These are phyloP conservation scores for Immersiporthe knoxdaviesiana DNA, from an alignment of 2,329 filamentous ascomycete species.

Conservation along the genomic window DNA sequence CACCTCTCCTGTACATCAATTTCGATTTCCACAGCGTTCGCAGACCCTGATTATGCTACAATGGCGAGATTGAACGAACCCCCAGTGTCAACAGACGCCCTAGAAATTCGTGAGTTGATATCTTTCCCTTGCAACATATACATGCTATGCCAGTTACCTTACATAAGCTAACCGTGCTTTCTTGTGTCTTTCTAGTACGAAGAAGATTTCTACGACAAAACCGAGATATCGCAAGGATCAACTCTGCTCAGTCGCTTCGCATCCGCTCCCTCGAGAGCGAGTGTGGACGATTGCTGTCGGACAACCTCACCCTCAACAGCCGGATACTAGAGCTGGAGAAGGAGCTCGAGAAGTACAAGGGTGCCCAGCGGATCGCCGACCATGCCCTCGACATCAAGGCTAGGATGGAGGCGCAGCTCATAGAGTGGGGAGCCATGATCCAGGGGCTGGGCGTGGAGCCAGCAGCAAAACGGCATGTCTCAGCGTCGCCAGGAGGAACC, in stretches of 20 bases:
- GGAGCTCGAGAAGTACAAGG: slow-evolving; percentile 66
- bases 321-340: slow-evolving; percentile 72
- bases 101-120: slow-evolving; percentile 68
- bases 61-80: slow-evolving; percentile 86
- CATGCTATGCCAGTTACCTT: slow-evolving; percentile 9
- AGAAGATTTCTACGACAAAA: slow-evolving; percentile 82
- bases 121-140: slow-evolving; percentile 19
- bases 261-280: slow-evolving; percentile 79
- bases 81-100: slow-evolving; percentile 66
- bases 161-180: slow-evolving; percentile 30
- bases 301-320: slow-evolving; percentile 74
- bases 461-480: slow-evolving; percentile 50
- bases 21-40: slow-evolving; percentile 5
- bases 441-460: slow-evolving; percentile 66
- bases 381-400: slow-evolving; percentile 71
- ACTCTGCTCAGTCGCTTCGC: slow-evolving; percentile 75
- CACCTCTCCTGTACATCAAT: background rate
- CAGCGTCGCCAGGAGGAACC: slow-evolving; percentile 42
- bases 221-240: slow-evolving; percentile 77
- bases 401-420: slow-evolving; percentile 72
- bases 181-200: slow-evolving; percentile 60
- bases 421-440: slow-evolving; percentile 70
- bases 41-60: slow-evolving; percentile 42
- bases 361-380: slow-evolving; percentile 62
- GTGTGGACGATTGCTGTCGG: slow-evolving; percentile 72